Conservation (phyloP, 2,329 filamentous ascomycete genomes). For the Didymella pinodella region DNA sequence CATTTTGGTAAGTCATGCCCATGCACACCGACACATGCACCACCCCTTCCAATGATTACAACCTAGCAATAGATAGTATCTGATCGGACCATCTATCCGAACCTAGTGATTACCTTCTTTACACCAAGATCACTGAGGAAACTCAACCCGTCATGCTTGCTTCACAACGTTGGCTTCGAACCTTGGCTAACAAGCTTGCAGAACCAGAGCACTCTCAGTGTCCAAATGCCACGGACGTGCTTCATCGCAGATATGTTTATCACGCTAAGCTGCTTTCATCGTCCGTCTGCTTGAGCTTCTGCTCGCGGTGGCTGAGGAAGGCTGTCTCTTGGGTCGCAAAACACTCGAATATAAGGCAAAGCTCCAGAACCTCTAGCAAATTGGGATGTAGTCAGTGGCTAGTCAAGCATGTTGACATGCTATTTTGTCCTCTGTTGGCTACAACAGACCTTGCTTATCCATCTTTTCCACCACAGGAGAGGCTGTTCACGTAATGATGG, state of each 20-base stretch:
- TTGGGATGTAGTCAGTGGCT: too few species aligned
- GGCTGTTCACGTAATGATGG: too few species aligned
- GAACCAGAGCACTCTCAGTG: constrained; percentile 5
- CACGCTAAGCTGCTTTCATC: constrained; percentile 11
- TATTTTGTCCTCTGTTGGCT: too few species aligned
- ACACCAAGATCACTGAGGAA: constrained; percentile 75
- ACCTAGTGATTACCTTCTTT: constrained; percentile 61
- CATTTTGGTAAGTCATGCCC: constrained; percentile 6
- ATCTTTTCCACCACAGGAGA: too few species aligned
- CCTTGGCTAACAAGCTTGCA: constrained; percentile 37
- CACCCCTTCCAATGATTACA: constrained; percentile 69
- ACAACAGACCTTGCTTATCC: too few species aligned
- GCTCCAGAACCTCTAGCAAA: too few species aligned
- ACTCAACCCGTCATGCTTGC: constrained; percentile 22
- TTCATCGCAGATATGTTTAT: background rate
- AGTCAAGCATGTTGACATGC: too few species aligned
- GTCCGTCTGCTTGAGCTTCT: background rate
- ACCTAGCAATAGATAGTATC: constrained; percentile 70
- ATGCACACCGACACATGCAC: constrained; percentile 3
- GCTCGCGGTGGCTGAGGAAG: constrained; percentile 12
- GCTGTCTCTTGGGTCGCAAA: background rate
- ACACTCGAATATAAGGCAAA: too few species aligned
- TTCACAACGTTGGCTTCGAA: constrained; percentile 16
- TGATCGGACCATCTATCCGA: constrained; percentile 54
- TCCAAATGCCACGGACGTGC: background rate